Evolutionary conservation across 2,329 filamentous ascomycete species (phyloP), one percentile per base, ranked within the genome.

Genomic region (Pseudocercospora musae): DNA sequence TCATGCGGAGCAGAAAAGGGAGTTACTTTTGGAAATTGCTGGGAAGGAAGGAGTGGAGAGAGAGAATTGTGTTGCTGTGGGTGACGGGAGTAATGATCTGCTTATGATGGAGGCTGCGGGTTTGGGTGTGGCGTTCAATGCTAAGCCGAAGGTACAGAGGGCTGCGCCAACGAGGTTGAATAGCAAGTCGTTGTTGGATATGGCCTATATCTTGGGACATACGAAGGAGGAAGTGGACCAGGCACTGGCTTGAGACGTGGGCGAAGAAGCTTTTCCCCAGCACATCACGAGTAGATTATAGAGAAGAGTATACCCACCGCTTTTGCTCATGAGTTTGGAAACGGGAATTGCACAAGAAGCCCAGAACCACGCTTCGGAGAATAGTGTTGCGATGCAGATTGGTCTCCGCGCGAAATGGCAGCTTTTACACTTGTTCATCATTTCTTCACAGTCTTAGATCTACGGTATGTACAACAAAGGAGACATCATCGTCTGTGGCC

Each of bases 21-120:
- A 89, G 65, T 81, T 94, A 31, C 81, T 95, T 13, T 72, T 88
- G 10, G 83, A 90, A 73, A 90, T 94, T 68, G 89, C 90, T 0
- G 76, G 78, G 57, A 85, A 87, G 72, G 89, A 93, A 71, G 82
- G 82, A 0, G 83, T 93, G 54, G 76, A 84, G 2, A 75, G 89
- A 8, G 82, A 85, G 25, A 88, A 92, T 75, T 84, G 87, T 29
- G 79, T 95, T 25, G 90, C 89, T 2, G 85, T 94, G 0, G 91
- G 91, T 4, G 91, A 95, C 74, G 91, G 91, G 6, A 91, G 90
- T 40, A 95, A 95, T 72, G 91, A 95, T 73, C 75, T 95, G 67
- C 80, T 89, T 62, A 95, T 95, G 91, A 86, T 95, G 82, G 82
- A 81, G 8, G 84, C 85, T 53, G 90, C 91, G 0, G 90, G 89